phyloP scores from a whole-genome alignment of 495 filamentous ascomycete species.

The Hypoxylon subgilvum region DNA sequence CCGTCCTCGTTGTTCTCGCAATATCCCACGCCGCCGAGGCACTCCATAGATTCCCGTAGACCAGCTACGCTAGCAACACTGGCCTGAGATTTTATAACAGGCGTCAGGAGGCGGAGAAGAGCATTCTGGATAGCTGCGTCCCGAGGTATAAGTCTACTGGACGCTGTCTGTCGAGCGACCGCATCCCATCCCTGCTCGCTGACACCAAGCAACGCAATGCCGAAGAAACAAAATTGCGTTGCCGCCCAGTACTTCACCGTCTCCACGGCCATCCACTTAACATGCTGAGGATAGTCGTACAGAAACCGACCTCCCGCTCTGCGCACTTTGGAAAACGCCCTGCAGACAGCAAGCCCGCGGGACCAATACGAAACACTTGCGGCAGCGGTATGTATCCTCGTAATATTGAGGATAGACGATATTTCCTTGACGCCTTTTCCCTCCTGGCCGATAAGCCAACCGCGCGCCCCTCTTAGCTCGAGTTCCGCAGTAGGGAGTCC shows the following conservation, averaged over 20 bases:
- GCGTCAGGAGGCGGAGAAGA: conserved; percentile 64
- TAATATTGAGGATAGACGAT: conserved; percentile 67
- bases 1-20: conserved; percentile 63
- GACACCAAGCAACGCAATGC: conserved; percentile 14
- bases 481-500: conserved; percentile 71
- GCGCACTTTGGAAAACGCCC: conserved; percentile 55
- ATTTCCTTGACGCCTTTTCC: conserved; percentile 67
- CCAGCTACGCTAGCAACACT: conserved; percentile 55
- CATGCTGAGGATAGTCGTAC: conserved; percentile 59
- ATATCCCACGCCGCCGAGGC: conserved; percentile 72
- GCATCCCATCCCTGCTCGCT: conserved; percentile 13
- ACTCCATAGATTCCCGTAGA: conserved; percentile 68
- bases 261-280: conserved; percentile 62
- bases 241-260: conserved; percentile 54
- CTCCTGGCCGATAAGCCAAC: conserved; percentile 63
- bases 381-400: conserved; percentile 65
- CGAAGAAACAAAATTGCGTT: conserved; percentile 50
- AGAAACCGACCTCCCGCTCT: conserved; percentile 46
- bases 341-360: conserved; percentile 63
- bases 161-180: neutral
- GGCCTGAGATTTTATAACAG: conserved; percentile 65
- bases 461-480: conserved; percentile 63
- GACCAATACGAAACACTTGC: conserved; percentile 60
- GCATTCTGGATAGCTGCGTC: neutral
- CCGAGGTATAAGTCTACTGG: neutral